phyloP scores from a whole-genome alignment of 1,139 yeast species.

The Debaryomyces singareniensis region DNA sequence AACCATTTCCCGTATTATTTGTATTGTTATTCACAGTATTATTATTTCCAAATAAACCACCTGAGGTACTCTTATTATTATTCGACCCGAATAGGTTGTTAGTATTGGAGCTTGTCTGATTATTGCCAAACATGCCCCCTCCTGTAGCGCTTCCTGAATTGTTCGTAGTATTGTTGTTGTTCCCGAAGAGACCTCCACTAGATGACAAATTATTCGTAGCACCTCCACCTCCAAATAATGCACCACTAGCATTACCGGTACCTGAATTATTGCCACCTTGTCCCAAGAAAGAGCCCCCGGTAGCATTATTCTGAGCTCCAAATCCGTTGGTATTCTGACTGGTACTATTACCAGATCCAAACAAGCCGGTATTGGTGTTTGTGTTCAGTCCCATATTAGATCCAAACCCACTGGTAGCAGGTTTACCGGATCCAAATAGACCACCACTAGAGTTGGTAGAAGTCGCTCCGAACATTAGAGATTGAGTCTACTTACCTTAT shows the following conservation, averaged over 20 bases:
- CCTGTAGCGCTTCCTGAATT: neutral
- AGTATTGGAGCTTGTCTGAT: too few relatives aligned
- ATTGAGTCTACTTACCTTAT: neutral
- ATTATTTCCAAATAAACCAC: slow-evolving; percentile 5
- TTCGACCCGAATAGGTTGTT: too few relatives aligned
- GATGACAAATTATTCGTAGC: slow-evolving; percentile 1
- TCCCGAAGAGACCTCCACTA: slow-evolving; percentile 3
- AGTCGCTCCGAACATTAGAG: slow-evolving; percentile 1
- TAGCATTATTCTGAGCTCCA: slow-evolving; percentile 8
- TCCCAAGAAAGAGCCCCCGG: slow-evolving; percentile 1
- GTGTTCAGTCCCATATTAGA: too few relatives aligned
- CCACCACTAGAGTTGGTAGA: slow-evolving; percentile 5
- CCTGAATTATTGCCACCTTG: slow-evolving; percentile 6
- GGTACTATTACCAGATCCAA: neutral
- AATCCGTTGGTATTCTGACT: slow-evolving; percentile 8
- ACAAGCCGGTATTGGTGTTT: neutral
- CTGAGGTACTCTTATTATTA: slow-evolving; percentile 3
- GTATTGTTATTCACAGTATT: neutral
- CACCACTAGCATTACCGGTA: slow-evolving; percentile 11
- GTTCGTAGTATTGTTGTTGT: neutral
- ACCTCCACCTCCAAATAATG: slow-evolving; percentile 15
- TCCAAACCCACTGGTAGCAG: slow-evolving; percentile 2
- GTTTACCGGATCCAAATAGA: slow-evolving; percentile 4
- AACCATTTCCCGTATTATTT: slow-evolving; percentile 3
- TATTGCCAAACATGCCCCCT: neutral